These are phyloP conservation scores for Kitagawia praeruptora DNA, from an alignment of 129 eudicot species.

Conservation along the genomic window DNA sequence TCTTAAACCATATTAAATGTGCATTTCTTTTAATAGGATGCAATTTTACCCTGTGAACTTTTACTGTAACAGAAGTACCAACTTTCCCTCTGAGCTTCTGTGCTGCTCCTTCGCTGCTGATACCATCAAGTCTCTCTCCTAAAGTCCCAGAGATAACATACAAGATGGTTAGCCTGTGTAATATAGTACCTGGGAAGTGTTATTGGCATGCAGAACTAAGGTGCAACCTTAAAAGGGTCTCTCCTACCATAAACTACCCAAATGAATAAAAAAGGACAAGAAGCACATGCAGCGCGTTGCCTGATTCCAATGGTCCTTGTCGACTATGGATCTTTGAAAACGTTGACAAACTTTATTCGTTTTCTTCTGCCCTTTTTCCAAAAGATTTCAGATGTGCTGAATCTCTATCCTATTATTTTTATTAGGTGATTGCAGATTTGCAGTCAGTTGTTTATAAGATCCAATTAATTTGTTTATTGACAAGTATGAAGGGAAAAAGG, in stretches of 20 bases:
- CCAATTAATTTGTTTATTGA: background rate
- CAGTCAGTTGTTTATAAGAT: background rate
- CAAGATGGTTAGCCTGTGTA: slow-evolving; percentile 4
- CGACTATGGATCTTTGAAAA: background rate
- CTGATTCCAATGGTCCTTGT: background rate
- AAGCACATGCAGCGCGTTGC: background rate
- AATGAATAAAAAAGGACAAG: background rate
- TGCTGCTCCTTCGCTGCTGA: slow-evolving; percentile 87
- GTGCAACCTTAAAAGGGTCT: background rate
- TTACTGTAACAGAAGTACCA: slow-evolving; percentile 80
- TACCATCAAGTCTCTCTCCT: slow-evolving; percentile 85
- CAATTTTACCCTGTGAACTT: slow-evolving; percentile 60
- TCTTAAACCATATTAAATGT: background rate
- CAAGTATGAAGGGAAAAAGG: background rate
- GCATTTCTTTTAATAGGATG: background rate
- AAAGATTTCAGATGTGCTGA: background rate
- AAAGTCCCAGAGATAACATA: slow-evolving; percentile 11
- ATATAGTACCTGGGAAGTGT: slow-evolving; percentile 8
- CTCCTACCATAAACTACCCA: background rate
- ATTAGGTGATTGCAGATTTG: background rate
- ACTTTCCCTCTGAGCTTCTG: slow-evolving; percentile 95
- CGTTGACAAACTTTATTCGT: background rate
- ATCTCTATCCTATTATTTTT: background rate
- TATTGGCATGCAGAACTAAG: background rate
- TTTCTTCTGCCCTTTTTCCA: background rate